Percentiles rank a stretch among this genome's conserved stretches.
Evolutionary conservation across 1,284 basidiomycete species (phyloP).

Genomic region (Boletus semigastroideus): DNA sequence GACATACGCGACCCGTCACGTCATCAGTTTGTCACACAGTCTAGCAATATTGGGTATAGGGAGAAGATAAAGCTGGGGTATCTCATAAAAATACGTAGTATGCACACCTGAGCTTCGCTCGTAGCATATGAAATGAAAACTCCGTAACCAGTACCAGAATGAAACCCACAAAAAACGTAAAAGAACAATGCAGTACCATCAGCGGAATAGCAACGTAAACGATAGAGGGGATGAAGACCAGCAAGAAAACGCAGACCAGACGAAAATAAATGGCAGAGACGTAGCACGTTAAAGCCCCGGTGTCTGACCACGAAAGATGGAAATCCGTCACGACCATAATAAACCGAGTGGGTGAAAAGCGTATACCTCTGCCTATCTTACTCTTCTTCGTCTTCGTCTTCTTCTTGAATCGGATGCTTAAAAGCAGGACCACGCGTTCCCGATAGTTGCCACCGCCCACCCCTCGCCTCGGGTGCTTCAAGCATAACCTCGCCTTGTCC

Average conservation of each 20-base stretch:
- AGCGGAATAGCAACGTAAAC: conserved; percentile 23
- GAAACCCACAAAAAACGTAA: conserved; percentile 9
- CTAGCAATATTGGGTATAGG: conserved; percentile 8
- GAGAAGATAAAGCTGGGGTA: conserved; percentile 20
- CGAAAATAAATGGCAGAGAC: conserved; percentile 4
- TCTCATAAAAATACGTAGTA: conserved; percentile 19
- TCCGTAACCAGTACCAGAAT: conserved; percentile 23
- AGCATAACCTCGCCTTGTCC: conserved; percentile 42
- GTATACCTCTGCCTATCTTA: conserved; percentile 25
- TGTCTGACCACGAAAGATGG: conserved; percentile 5
- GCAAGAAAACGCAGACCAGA: conserved; percentile 2
- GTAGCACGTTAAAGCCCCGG: not conserved
- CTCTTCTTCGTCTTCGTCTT: conserved; percentile 75
- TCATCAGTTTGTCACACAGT: conserved; percentile 1
- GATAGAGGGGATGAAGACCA: conserved; percentile 2
- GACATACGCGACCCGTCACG: conserved; percentile 29
- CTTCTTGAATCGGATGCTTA: conserved; percentile 68
- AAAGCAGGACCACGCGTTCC: conserved; percentile 62
- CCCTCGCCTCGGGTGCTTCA: conserved; percentile 37
- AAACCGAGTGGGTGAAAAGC: conserved; percentile 4
- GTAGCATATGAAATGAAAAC: conserved; percentile 7
- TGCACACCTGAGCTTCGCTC: conserved; percentile 9
- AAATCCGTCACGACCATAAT: conserved; percentile 2
- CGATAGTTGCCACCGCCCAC: conserved; percentile 65
- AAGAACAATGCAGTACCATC: conserved; percentile 3